Percentiles rank a stretch among this genome's conserved stretches.
These are phyloP conservation scores for Metarhizium sp. DNA, from an alignment of 2,329 filamentous ascomycete species.

Conservation along the genomic window DNA sequence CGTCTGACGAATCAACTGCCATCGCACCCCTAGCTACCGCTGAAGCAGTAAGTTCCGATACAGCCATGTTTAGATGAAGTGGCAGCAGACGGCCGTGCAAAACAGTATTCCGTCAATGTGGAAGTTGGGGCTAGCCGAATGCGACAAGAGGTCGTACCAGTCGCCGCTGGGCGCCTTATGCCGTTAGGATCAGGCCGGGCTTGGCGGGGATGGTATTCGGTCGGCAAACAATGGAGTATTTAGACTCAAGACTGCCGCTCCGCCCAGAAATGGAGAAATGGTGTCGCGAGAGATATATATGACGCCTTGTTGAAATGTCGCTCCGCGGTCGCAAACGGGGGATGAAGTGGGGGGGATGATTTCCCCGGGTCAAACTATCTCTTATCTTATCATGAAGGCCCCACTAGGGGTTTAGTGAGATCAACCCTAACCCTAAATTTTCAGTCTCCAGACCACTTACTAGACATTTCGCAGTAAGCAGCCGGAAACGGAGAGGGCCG, in stretches of 20 bases:
- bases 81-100: not conserved
- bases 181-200: not conserved
- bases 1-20: constrained; percentile 8
- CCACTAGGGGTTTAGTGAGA: no score
- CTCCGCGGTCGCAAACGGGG: not conserved
- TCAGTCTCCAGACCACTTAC: no score
- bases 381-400: no score
- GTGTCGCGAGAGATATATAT: not conserved
- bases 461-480: no score
- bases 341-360: no score
- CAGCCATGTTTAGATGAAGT: constrained; percentile 20
- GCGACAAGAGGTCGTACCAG: not conserved
- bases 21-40: constrained; percentile 22
- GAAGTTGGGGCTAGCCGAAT: not conserved
- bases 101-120: not conserved
- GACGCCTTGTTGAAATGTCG: not conserved
- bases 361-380: no score
- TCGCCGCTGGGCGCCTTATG: not conserved
- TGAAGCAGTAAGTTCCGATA: constrained; percentile 28
- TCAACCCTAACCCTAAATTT: no score
- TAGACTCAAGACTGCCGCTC: not conserved
- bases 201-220: not conserved
- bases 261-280: not conserved
- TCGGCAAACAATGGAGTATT: not conserved
- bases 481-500: no score